These are phyloP conservation scores for Medicago ruthenica DNA, from an alignment of 306 rosid species.

Conservation along the genomic window DNA sequence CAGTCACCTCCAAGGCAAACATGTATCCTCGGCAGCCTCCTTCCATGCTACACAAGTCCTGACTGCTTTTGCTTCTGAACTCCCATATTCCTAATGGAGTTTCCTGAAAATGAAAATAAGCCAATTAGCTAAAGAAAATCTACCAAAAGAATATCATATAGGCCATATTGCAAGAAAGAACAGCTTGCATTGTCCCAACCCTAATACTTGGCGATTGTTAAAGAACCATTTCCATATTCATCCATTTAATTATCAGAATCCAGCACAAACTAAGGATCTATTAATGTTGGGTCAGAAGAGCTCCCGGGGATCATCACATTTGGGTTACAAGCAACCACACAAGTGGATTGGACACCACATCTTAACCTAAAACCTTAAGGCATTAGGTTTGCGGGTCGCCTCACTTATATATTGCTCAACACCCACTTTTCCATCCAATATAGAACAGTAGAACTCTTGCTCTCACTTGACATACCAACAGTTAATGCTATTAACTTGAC, in stretches of 20 bases:
- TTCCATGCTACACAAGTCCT: conserved; percentile 57
- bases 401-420: no score
- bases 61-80: conserved; percentile 85
- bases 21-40: conserved; percentile 91
- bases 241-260: neutral
- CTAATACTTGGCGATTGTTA: neutral
- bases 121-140: conserved; percentile 13
- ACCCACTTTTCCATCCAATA: no score
- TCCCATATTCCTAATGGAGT: conserved; percentile 82
- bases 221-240: neutral
- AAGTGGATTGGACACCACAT: no score
- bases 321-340: no score
- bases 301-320: no score
- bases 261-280: neutral
- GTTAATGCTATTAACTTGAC: neutral
- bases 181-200: neutral
- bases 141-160: conserved; percentile 15
- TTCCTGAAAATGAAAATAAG: conserved; percentile 59
- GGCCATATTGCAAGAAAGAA: neutral
- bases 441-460: no score
- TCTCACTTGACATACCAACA: no score
- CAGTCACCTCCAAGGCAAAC: conserved; percentile 87
- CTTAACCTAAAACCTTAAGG: no score
- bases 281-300: neutral
- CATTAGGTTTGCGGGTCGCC: no score